Conservation (phyloP, 2,329 filamentous ascomycete genomes). For the Cercospora sp. region DNA sequence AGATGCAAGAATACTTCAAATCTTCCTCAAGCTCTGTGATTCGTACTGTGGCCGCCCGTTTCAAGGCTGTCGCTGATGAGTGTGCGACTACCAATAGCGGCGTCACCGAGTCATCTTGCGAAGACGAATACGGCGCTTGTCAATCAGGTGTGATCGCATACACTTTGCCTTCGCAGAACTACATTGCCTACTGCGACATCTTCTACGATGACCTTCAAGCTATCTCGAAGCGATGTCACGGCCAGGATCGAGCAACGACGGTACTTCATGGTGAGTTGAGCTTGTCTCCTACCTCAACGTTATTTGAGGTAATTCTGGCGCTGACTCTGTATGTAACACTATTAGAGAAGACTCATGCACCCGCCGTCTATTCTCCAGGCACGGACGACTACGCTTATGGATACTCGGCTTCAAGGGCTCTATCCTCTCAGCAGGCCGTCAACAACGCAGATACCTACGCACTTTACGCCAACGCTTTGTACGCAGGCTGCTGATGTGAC, state of each 20-base stretch:
- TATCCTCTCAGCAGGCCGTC: slow-evolving; percentile 55
- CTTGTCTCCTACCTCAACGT: not conserved
- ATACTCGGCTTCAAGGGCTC: slow-evolving; percentile 50
- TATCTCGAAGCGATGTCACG: slow-evolving; percentile 56
- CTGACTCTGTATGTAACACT: not conserved
- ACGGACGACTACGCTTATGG: slow-evolving; percentile 62
- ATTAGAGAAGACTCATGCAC: slow-evolving; percentile 62
- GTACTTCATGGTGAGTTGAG: slow-evolving; percentile 51
- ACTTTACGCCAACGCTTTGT: slow-evolving; percentile 45
- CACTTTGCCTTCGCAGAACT: slow-evolving; percentile 51
- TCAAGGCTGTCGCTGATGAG: slow-evolving; percentile 57
- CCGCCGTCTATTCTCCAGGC: slow-evolving; percentile 54
- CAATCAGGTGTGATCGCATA: slow-evolving; percentile 58
- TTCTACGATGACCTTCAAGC: slow-evolving; percentile 59
- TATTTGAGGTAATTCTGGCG: not conserved
- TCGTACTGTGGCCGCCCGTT: slow-evolving; percentile 52
- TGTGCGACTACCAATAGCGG: slow-evolving; percentile 54
- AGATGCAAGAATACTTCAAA: slow-evolving; percentile 64
- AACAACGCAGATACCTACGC: slow-evolving; percentile 66
- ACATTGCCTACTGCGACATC: slow-evolving; percentile 63
- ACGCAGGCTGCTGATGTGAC: slow-evolving; percentile 5
- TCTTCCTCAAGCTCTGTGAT: slow-evolving; percentile 51
- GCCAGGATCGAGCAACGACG: slow-evolving; percentile 65
- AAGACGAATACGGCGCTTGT: slow-evolving; percentile 58
- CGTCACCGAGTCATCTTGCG: slow-evolving; percentile 59